Percentiles rank a stretch among this genome's conserved stretches.
These are phyloP conservation scores for Claviceps lovelessii DNA, from an alignment of 2,329 filamentous ascomycete genomes.

Conservation along the genomic window DNA sequence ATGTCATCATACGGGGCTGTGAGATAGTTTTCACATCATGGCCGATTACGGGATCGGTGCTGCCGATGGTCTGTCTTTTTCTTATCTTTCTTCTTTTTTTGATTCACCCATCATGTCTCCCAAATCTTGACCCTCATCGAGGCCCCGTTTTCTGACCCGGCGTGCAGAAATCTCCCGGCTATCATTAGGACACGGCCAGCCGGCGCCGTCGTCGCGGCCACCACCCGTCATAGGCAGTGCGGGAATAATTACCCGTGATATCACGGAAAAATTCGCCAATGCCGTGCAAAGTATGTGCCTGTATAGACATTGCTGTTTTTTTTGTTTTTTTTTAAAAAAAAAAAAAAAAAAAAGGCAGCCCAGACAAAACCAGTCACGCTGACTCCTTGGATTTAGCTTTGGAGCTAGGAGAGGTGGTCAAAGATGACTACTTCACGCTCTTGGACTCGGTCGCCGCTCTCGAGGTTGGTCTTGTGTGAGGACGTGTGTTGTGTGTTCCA, in stretches of 20 bases:
- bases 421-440: slow-evolving; percentile 86
- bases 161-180: slow-evolving; percentile 26
- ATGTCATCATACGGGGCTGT: slow-evolving; percentile 4
- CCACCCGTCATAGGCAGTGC: slow-evolving; percentile 28
- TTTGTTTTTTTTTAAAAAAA: no score
- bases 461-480: slow-evolving; percentile 36
- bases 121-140: not conserved
- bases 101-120: not conserved
- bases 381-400: slow-evolving; percentile 41
- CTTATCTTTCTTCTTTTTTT: not conserved
- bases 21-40: slow-evolving; percentile 13
- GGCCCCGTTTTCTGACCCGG: slow-evolving; percentile 12
- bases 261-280: slow-evolving; percentile 39
- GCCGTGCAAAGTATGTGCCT: slow-evolving; percentile 36
- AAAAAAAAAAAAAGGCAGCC: not conserved
- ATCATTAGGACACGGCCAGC: slow-evolving; percentile 22
- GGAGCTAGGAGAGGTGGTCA: slow-evolving; percentile 67
- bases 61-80: slow-evolving; percentile 19
- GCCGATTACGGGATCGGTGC: slow-evolving; percentile 21
- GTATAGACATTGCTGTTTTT: not conserved
- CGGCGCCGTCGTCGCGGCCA: slow-evolving; percentile 17
- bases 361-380: slow-evolving; percentile 9
- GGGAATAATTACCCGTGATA: slow-evolving; percentile 42
- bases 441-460: slow-evolving; percentile 87
- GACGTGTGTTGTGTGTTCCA: not conserved